These are phyloP conservation scores for Fusarium austroafricanum DNA, from an alignment of 2,329 filamentous ascomycete genomes.

Conservation along the genomic window DNA sequence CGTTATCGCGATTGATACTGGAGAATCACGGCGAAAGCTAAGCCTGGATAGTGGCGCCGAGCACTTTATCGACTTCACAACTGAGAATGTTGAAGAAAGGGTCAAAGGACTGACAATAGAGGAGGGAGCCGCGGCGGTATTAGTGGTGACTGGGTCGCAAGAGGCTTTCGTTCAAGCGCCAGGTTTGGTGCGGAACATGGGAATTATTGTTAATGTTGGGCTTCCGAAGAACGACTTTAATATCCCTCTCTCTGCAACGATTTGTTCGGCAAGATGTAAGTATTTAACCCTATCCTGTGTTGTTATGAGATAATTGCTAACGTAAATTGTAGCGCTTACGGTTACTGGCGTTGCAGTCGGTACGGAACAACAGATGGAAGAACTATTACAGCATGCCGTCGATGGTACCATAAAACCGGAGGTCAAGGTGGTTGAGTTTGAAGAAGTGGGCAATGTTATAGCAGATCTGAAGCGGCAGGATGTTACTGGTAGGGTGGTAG, in stretches of 20 bases:
- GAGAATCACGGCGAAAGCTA: constrained; percentile 36
- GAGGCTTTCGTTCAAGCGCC: constrained; percentile 44
- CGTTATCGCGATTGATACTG: constrained; percentile 48
- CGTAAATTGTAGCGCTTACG: constrained; percentile 11
- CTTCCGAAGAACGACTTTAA: constrained; percentile 46
- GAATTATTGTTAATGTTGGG: constrained; percentile 42
- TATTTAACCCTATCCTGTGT: accelerated
- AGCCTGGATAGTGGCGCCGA: constrained; percentile 43
- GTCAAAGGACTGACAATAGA: constrained; percentile 43
- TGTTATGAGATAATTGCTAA: background rate
- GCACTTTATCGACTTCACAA: constrained; percentile 45
- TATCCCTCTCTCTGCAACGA: constrained; percentile 41
- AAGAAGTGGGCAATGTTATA: constrained; percentile 14
- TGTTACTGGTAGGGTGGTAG: constrained; percentile 32
- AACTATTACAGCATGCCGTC: constrained; percentile 16
- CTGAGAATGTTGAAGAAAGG: constrained; percentile 32
- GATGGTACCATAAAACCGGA: constrained; percentile 12
- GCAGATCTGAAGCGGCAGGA: constrained; percentile 10
- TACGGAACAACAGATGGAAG: constrained; percentile 35
- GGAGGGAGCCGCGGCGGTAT: constrained; percentile 45
- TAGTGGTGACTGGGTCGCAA: constrained; percentile 46
- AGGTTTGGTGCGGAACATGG: constrained; percentile 43
- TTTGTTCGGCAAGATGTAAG: constrained; percentile 41
- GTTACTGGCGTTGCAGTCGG: constrained; percentile 32
- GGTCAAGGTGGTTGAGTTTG: constrained; percentile 17